Conservation (phyloP, 202 grass and related monocot species). For the Carex arenaria region DNA sequence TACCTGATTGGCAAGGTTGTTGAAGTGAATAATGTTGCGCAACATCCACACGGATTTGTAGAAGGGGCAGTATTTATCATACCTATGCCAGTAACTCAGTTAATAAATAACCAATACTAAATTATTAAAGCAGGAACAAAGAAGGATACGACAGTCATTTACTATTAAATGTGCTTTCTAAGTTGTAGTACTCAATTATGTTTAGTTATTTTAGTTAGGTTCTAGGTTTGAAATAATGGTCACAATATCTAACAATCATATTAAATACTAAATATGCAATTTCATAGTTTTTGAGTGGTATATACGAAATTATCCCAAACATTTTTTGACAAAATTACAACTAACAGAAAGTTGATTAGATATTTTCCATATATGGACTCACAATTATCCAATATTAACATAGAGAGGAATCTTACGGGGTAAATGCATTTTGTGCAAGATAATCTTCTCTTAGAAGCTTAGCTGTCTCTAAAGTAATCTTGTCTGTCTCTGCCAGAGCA, state of each 20-base stretch:
- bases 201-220: no score
- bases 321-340: neutral
- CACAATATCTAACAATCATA: no score
- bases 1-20: constrained; percentile 79
- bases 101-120: neutral
- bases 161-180: neutral
- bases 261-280: no score
- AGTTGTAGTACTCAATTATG: no score
- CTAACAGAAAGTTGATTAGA: neutral
- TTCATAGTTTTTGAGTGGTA: no score
- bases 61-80: constrained; percentile 90
- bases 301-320: no score
- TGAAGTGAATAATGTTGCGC: constrained; percentile 92
- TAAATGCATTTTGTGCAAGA: constrained; percentile 85
- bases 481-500: constrained; percentile 79
- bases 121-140: neutral
- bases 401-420: constrained; percentile 44
- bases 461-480: constrained; percentile 75
- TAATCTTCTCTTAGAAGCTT: constrained; percentile 87
- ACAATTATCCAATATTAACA: neutral
- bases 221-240: no score
- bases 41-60: constrained; percentile 99
- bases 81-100: constrained; percentile 32
- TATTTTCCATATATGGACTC: neutral
- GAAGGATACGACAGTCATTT: neutral